Evolutionary conservation across 1,139 yeast genomes (phyloP), one percentile per base, ranked within the genome.

Genomic region (Candida anutae): DNA sequence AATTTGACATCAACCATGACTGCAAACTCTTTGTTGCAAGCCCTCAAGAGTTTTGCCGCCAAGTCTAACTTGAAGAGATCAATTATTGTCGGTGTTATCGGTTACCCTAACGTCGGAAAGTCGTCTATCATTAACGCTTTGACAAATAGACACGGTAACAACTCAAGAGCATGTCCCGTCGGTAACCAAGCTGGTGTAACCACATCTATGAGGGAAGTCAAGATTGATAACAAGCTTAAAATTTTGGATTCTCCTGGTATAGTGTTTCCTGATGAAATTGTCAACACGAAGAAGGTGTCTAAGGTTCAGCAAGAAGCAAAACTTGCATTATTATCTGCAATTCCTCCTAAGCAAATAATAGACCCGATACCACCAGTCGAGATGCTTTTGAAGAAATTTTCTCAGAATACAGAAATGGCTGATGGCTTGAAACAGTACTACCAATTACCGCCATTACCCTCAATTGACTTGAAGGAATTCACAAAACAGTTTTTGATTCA

Each of bases 141-240:
- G 38, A 78, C 94, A 8, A 71, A 83, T 30, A 78, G 94, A 58
- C 93, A 84, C 48, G 87, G 90, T 28, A 60, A 64, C 39, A 49
- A 50, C 34, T 62, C 75, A 24, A 74, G 69, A 43, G 93, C 90
- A 8, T 90, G 98, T 52, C 97, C 98, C 10, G 94, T 84, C 19
- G 99, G 98, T 25, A 93, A 94, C 46, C 93, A 83, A 58, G 97
- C 99, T 4, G 98, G 98, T 52, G 90, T 90, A 21, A 90, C 98
- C 17, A 88, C 95, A 1, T 66, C 90, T 3, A 64, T 90, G 53
- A 76, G 96, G 58, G 94, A 87, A 55, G 87, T 90, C 35, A 90
- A 90, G 58, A 73, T 90, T 36, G 98, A 90, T 53, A 81, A 77
- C 49, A 87, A 87, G 55, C 70, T 90, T 43, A 84, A 82, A 55